These are phyloP conservation scores for Ehretia macrophylla DNA, from an alignment of 257 asterid genomes.

Conservation along the genomic window DNA sequence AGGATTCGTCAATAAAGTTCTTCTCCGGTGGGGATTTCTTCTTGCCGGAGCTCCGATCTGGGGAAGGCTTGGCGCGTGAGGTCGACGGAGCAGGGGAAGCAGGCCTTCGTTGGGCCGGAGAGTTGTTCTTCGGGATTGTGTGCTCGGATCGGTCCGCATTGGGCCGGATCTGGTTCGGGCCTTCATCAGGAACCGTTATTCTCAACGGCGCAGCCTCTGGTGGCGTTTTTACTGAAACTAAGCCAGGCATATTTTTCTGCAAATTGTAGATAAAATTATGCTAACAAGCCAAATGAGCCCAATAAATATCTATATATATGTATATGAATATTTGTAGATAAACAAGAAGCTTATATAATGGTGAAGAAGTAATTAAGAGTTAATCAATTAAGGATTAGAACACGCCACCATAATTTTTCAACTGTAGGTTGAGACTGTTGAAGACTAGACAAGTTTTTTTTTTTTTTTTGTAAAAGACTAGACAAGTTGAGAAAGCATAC, in stretches of 20 bases:
- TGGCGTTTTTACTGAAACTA: conserved; percentile 80
- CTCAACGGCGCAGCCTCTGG: conserved; percentile 70
- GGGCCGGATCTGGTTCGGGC: conserved; percentile 52
- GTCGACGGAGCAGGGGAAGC: conserved; percentile 90
- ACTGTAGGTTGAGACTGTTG: conserved; percentile 13
- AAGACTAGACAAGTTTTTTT: neutral
- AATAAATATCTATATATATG: neutral
- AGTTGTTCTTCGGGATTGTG: conserved; percentile 36
- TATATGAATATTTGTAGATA: neutral
- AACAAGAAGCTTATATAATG: neutral
- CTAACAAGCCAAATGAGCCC: neutral
- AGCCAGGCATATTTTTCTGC: conserved; percentile 64
- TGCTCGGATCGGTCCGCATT: conserved; percentile 57
- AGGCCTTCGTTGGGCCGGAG: conserved; percentile 79
- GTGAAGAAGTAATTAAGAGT: conserved; percentile 2
- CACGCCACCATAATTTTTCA: conserved; percentile 8
- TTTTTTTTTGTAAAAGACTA: too few species aligned
- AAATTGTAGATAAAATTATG: neutral
- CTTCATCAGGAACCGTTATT: conserved; percentile 50
- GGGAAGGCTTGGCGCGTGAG: conserved; percentile 89
- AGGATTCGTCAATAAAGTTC: conserved; percentile 51
- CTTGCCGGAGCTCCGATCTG: conserved; percentile 81
- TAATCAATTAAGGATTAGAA: conserved; percentile 10
- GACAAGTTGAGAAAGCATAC: neutral
- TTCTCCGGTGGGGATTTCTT: conserved; percentile 84